These are phyloP conservation scores for Mycena metata DNA, from an alignment of 768 basidiomycete genomes.

Conservation along the genomic window DNA sequence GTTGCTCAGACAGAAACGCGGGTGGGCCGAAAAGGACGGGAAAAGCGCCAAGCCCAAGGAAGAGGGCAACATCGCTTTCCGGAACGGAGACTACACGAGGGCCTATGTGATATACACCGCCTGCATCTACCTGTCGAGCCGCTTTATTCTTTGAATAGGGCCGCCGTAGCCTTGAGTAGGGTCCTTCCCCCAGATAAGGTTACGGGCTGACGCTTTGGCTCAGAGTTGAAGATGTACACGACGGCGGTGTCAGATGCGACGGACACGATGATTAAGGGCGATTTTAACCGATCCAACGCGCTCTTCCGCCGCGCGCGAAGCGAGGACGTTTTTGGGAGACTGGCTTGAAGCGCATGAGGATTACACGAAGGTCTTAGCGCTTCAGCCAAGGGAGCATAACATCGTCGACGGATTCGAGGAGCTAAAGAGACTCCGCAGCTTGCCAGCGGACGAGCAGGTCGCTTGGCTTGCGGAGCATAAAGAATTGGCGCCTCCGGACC, in stretches of 20 bases:
- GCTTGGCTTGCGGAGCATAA: slow-evolving; percentile 17
- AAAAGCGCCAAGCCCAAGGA: slow-evolving; percentile 15
- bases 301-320: not conserved
- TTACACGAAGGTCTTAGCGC: slow-evolving; percentile 14
- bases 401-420: slow-evolving; percentile 22
- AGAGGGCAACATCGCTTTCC: slow-evolving; percentile 32
- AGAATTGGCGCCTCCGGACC: not conserved
- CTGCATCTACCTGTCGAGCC: slow-evolving; percentile 25
- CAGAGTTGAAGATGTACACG: not conserved
- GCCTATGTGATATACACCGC: slow-evolving; percentile 31
- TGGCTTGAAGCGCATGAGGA: slow-evolving; percentile 25
- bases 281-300: slow-evolving; percentile 1
- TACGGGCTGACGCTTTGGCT: not conserved
- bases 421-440: slow-evolving; percentile 26
- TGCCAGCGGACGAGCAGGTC: slow-evolving; percentile 15
- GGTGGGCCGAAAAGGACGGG: slow-evolving; percentile 14
- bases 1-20: slow-evolving; percentile 18
- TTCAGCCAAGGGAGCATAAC: slow-evolving; percentile 16
- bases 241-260: not conserved
- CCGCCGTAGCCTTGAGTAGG: not conserved
- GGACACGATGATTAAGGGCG: not conserved
- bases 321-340: slow-evolving; percentile 13
- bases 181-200: too few species aligned
- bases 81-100: slow-evolving; percentile 30
- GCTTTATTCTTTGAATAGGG: slow-evolving; percentile 9